Base-by-base conservation (phyloP, 257 asterid genomes). In the Scutellaria minor region DNA sequence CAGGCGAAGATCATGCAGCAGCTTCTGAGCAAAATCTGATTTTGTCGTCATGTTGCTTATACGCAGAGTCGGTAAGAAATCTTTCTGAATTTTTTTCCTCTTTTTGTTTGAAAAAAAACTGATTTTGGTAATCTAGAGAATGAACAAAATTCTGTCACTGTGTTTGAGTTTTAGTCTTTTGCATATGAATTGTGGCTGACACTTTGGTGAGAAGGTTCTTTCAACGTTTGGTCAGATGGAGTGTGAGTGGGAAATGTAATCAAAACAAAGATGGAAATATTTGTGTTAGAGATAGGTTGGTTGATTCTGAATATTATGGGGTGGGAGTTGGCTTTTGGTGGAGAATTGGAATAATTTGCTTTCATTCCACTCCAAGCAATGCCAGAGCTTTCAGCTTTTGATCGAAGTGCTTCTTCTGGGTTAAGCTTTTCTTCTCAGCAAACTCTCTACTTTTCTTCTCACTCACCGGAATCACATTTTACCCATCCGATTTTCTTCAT, bases 11-110 rank as follows among this genome's bases (percentile, higher is more conserved):
- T 93, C 98, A 6, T 75, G 66, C 56, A 93, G 92, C 83, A 93
- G 81, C 78, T 93, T 93, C 91, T 93, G 96, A 0, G 97, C 97
- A 52, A 93, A 87, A 77, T 90, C 97, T 3, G 96, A 78, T 60
- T 84, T 90, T 4, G 84, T 24, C 1, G 92, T 73, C 96, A 92
- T 91, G 69, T 27, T 77, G 74, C 52, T 51, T 31, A 27, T 57
- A 35, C 27, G 37, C 41, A 44, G 22, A 42, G 11, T 4, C 11
- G 45, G 35, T 35, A 27, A 40, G 59, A 9, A 44, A n/a, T 5
- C 60, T 13, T n/a, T 37, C n/a, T 3, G 18, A 9, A 44, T 2
- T 51, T 7, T 18, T 13, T 13, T 31, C 8, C 11, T 0, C 9
- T 47, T 51, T 51, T n/a, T 14, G 15, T 7, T 6, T 6, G 12